A percentile compares a stretch with the other conserved stretches of the same genome.
phyloP scores from a whole-genome alignment of 306 rosid species.

The Luffa acutangula region DNA sequence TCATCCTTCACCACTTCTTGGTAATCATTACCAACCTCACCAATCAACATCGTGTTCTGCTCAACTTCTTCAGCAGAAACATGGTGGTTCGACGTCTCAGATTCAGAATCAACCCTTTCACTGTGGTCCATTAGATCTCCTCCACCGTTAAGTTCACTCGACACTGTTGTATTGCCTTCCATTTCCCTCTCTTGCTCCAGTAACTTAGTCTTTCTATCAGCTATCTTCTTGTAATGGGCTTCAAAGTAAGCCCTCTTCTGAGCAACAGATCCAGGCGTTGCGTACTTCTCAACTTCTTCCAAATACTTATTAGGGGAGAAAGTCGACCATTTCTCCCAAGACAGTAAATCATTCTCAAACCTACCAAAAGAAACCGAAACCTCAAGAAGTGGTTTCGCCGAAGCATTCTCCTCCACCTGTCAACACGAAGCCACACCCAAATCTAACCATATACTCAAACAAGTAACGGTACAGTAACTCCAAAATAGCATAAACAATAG shows the following conservation, averaged over 20 bases:
- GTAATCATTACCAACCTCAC: constrained; percentile 15
- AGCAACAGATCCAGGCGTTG: constrained; percentile 95
- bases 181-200: constrained; percentile 49
- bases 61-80: constrained; percentile 15
- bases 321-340: constrained; percentile 98
- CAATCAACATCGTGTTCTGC: constrained; percentile 18
- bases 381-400: constrained; percentile 49
- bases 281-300: constrained; percentile 94
- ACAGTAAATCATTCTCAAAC: constrained; percentile 79
- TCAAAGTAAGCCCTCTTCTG: constrained; percentile 90
- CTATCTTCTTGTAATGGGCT: constrained; percentile 91
- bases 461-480: neutral
- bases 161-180: constrained; percentile 25
- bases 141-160: constrained; percentile 29
- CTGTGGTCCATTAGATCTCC: constrained; percentile 36
- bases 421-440: constrained; percentile 17
- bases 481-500: neutral
- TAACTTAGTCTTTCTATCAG: constrained; percentile 76
- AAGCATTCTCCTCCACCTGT: constrained; percentile 63
- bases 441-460: constrained; percentile 19
- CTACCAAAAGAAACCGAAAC: constrained; percentile 90
- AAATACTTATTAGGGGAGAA: constrained; percentile 87
- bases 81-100: constrained; percentile 18
- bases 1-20: constrained; percentile 30
- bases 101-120: constrained; percentile 20